Evolutionary conservation across 805 yeast species (phyloP).

Genomic region (Nakazawaea ernobii): DNA sequence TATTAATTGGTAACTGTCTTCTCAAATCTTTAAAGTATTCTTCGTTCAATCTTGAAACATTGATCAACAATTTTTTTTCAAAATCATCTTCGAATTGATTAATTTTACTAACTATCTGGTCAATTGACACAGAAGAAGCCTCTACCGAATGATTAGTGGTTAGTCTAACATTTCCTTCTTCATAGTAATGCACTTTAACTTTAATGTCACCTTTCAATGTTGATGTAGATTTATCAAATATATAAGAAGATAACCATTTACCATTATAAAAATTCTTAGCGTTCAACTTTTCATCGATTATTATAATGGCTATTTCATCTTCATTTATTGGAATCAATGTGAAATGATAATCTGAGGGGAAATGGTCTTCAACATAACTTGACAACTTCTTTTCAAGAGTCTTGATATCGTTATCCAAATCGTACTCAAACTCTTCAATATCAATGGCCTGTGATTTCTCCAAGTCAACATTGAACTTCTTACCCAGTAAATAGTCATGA

Average conservation of each 20-base stretch:
- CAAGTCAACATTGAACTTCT: conserved; percentile 57
- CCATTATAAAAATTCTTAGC: conserved; percentile 85
- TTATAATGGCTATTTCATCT: conserved; percentile 33
- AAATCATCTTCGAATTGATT: conserved; percentile 50
- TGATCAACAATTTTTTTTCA: conserved; percentile 53
- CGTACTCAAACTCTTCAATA: conserved; percentile 30
- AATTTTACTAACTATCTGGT: conserved; percentile 39
- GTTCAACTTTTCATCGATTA: conserved; percentile 68
- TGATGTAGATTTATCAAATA: conserved; percentile 27
- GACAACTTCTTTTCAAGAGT: conserved; percentile 26
- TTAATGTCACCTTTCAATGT: conserved; percentile 46
- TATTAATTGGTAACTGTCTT: conserved; percentile 86
- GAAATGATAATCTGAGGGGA: conserved; percentile 49
- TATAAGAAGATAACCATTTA: conserved; percentile 72
- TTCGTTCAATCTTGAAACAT: conserved; percentile 72
- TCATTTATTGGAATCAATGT: conserved; percentile 38
- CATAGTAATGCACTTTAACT: conserved; percentile 86
- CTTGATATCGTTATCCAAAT: conserved; percentile 16
- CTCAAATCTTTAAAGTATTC: conserved; percentile 76
- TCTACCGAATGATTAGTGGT: conserved; percentile 36
- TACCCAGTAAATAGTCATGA: conserved; percentile 43
- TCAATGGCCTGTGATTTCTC: conserved; percentile 42
- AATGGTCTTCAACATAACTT: conserved; percentile 59
- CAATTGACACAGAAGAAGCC: conserved; percentile 17
- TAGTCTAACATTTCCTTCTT: conserved; percentile 91